Conservation (phyloP, 345 rosid species). For the Boechera stricta region DNA sequence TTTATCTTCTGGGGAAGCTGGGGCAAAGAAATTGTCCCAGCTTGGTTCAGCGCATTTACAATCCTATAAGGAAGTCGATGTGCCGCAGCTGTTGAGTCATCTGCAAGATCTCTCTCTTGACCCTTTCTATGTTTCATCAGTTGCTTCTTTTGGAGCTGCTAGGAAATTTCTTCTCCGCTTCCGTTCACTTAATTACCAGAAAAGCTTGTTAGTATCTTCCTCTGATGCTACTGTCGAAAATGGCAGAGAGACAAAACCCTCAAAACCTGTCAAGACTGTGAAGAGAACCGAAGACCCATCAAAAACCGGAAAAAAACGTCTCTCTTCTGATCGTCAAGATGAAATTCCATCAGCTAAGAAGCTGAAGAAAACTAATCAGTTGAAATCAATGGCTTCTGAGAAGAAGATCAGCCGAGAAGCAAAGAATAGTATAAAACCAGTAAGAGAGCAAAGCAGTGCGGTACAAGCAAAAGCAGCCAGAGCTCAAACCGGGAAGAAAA, state of each 20-base stretch:
- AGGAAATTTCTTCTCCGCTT: constrained; percentile 70
- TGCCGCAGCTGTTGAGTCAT: constrained; percentile 64
- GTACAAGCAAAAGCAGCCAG: constrained; percentile 50
- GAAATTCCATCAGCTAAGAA: constrained; percentile 80
- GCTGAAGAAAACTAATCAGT: constrained; percentile 61
- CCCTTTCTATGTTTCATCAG: constrained; percentile 65
- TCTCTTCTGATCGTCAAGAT: constrained; percentile 81
- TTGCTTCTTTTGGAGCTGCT: constrained; percentile 52
- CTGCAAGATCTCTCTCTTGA: constrained; percentile 78
- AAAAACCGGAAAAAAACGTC: constrained; percentile 75
- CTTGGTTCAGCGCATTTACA: constrained; percentile 47
- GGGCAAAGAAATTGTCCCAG: constrained; percentile 48
- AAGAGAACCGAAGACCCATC: constrained; percentile 65
- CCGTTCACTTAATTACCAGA: constrained; percentile 76
- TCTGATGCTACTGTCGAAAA: constrained; percentile 49
- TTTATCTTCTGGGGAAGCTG: constrained; percentile 53
- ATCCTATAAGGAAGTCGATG: constrained; percentile 48
- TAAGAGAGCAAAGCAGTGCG: constrained; percentile 52
- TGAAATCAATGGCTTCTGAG: constrained; percentile 67
- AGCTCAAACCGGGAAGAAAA: constrained; percentile 56
- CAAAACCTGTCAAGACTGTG: constrained; percentile 56
- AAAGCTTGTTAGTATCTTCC: constrained; percentile 70
- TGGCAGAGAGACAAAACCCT: constrained; percentile 50
- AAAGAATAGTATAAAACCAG: constrained; percentile 47
- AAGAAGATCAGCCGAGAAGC: constrained; percentile 60